Conservation (phyloP, 2,329 filamentous ascomycete species). For the Cladophialophora yegresii region DNA sequence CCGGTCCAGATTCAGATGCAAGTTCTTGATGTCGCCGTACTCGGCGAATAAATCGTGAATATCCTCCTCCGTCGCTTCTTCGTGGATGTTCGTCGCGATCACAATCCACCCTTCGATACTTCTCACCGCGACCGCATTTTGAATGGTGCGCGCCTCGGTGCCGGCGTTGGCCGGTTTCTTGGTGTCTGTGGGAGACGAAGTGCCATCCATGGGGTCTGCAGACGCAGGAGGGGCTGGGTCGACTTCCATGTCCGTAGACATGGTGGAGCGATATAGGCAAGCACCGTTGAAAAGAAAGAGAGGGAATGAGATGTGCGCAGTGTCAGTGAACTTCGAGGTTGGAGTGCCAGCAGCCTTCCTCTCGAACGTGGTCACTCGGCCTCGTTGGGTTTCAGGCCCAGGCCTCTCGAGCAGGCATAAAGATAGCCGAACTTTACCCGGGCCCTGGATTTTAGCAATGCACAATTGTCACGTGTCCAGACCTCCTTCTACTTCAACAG, state of each 20-base stretch:
- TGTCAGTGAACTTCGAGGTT: neutral
- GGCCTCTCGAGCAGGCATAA: neutral
- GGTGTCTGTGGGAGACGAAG: constrained; percentile 20
- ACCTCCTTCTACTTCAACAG: neutral
- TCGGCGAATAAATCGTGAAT: constrained; percentile 67
- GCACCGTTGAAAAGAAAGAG: neutral
- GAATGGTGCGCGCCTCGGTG: constrained; percentile 48
- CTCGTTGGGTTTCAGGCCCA: neutral
- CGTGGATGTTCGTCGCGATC: constrained; percentile 68
- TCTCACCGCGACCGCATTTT: constrained; percentile 60
- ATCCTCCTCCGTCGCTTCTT: constrained; percentile 68
- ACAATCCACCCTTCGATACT: constrained; percentile 71
- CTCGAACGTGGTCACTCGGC: neutral
- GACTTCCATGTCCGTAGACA: constrained; percentile 52
- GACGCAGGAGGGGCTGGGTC: constrained; percentile 41
- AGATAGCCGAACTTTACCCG: neutral
- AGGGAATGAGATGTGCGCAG: neutral
- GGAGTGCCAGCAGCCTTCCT: neutral
- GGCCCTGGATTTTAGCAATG: no score
- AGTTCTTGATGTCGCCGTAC: constrained; percentile 67
- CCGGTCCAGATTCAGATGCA: constrained; percentile 66
- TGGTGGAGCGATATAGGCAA: constrained; percentile 30
- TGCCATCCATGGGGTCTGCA: constrained; percentile 34
- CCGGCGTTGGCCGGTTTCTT: constrained; percentile 33
- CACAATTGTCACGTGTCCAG: no score